A percentile compares a stretch with the other conserved stretches of the same genome.
Conservation (phyloP, 177 flowering plant species). For the Tripterygium wilfordii region DNA sequence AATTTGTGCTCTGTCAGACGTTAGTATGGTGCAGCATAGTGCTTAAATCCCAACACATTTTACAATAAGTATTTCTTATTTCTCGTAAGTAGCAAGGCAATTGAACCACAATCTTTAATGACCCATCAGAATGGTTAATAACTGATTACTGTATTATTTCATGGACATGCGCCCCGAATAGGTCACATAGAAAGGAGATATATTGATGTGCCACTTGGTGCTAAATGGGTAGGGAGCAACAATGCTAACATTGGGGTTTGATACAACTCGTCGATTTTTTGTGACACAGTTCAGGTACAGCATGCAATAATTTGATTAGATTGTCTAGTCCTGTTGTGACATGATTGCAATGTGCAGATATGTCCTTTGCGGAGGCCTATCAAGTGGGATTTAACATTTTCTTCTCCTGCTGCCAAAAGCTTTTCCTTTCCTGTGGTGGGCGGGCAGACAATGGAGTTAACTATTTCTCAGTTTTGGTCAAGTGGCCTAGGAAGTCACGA, state of each 20-base stretch:
- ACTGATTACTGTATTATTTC: too few species aligned
- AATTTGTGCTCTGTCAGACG: too few species aligned
- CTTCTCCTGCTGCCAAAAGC: slow-evolving; percentile 73
- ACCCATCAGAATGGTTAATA: too few species aligned
- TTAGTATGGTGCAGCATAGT: too few species aligned
- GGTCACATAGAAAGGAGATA: slow-evolving; percentile 86
- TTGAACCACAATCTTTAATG: too few species aligned
- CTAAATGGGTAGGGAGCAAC: slow-evolving; percentile 93
- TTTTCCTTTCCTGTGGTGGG: slow-evolving; percentile 74
- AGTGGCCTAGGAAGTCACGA: slow-evolving; percentile 94
- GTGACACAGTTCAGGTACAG: slow-evolving; percentile 78
- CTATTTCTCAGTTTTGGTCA: slow-evolving; percentile 96
- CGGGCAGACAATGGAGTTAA: slow-evolving; percentile 88
- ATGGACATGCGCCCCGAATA: slow-evolving; percentile 12
- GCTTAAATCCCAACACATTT: too few species aligned
- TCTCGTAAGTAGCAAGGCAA: too few species aligned
- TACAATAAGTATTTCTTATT: too few species aligned
- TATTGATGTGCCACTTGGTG: slow-evolving; percentile 83
- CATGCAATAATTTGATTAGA: neutral
- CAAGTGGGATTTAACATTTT: slow-evolving; percentile 82
- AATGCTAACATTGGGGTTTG: slow-evolving; percentile 78
- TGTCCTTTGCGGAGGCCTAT: slow-evolving; percentile 81
- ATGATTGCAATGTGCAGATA: slow-evolving; percentile 44
- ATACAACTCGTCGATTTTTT: slow-evolving; percentile 78
- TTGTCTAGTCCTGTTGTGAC: slow-evolving; percentile 14